These are phyloP conservation scores for Mycena indigotica DNA, from an alignment of 768 basidiomycete species.

Conservation along the genomic window DNA sequence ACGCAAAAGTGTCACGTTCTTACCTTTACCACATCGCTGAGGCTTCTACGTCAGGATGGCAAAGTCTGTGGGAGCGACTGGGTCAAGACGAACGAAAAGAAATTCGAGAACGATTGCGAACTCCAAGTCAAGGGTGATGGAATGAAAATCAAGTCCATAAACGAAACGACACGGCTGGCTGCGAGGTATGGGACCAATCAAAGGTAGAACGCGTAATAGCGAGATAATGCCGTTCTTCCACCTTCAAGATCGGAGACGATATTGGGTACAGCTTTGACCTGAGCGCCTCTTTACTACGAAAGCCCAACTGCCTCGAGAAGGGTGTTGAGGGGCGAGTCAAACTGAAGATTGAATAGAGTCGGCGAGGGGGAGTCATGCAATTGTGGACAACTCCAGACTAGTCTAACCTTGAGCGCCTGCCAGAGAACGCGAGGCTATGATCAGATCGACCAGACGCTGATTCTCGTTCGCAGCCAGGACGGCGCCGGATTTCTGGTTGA, in stretches of 20 bases:
- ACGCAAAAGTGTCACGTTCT: conserved; percentile 3
- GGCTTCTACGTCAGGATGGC: conserved; percentile 1
- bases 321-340: conserved; percentile 13
- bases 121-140: not conserved
- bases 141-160: not conserved
- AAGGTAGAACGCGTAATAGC: not conserved
- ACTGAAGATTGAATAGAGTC: not conserved
- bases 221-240: not conserved
- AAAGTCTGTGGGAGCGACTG: conserved; percentile 9
- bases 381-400: conserved; percentile 4
- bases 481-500: conserved; percentile 16
- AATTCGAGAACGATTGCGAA: not conserved
- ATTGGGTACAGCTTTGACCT: conserved; percentile 11
- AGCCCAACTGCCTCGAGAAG: conserved; percentile 19
- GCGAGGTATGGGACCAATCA: not conserved
- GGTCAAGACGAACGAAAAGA: not conserved
- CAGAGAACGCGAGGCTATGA: conserved; percentile 21
- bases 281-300: not conserved
- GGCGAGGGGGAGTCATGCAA: conserved; percentile 14
- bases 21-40: conserved; percentile 7
- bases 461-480: conserved; percentile 4
- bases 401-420: conserved; percentile 9
- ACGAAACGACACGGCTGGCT: not conserved
- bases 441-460: conserved; percentile 14
- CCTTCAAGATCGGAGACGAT: not conserved